phyloP scores from a whole-genome alignment of 805 yeast genomes.

The Candida chilensis region DNA sequence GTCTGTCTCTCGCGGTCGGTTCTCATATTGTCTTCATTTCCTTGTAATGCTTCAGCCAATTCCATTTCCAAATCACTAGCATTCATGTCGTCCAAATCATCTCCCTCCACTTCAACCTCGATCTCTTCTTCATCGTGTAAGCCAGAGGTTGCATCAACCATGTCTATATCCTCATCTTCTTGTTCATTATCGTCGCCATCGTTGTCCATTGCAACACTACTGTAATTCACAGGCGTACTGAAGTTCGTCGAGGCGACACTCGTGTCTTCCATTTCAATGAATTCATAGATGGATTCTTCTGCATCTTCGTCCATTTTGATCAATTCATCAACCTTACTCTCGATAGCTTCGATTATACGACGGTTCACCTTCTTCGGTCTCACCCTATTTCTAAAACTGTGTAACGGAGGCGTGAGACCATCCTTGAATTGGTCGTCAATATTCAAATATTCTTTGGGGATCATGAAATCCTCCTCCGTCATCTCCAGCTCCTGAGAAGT shows the following conservation, averaged over 20 bases:
- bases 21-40: constrained; percentile 15
- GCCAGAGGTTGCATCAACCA: too few relatives aligned
- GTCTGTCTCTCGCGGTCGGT: too few relatives aligned
- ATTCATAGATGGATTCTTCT: constrained; percentile 68
- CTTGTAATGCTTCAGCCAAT: constrained; percentile 45
- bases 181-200: constrained; percentile 8
- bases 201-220: constrained; percentile 3
- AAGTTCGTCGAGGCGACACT: constrained; percentile 21
- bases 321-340: constrained; percentile 68
- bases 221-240: constrained; percentile 10
- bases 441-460: constrained; percentile 16
- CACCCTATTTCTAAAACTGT: constrained; percentile 58
- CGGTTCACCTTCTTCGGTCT: constrained; percentile 65
- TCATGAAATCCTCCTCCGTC: constrained; percentile 35
- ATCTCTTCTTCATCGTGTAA: constrained; percentile 17
- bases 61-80: constrained; percentile 39
- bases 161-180: constrained; percentile 23
- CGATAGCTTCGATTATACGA: constrained; percentile 68
- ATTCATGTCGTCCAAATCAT: constrained; percentile 9
- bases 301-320: constrained; percentile 75
- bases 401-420: constrained; percentile 79
- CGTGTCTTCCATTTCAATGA: constrained; percentile 46
- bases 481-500: constrained; percentile 25
- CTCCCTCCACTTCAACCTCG: constrained; percentile 17
- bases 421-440: constrained; percentile 40